These are phyloP conservation scores for Drechslera avenae DNA, from an alignment of 2,329 filamentous ascomycete genomes.

Conservation along the genomic window DNA sequence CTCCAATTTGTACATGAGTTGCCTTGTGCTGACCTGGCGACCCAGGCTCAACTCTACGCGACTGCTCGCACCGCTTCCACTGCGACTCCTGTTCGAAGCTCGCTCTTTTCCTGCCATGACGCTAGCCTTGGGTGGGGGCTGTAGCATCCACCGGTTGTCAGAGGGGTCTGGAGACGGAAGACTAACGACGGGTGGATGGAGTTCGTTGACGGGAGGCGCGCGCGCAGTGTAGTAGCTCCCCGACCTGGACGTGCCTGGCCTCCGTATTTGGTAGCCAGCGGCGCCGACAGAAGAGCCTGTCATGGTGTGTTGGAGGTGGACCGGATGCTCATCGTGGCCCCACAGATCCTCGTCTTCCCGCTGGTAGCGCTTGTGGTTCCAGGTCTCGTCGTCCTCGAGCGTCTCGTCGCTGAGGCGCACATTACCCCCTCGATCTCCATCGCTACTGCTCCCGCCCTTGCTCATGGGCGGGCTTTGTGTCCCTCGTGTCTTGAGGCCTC, in stretches of 20 bases:
- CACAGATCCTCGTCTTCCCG: constrained; percentile 87
- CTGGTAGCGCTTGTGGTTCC: constrained; percentile 81
- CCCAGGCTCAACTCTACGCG: constrained; percentile 46
- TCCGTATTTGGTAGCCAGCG: constrained; percentile 20
- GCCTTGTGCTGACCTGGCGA: constrained; percentile 47
- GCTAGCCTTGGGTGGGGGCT: constrained; percentile 86
- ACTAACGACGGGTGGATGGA: constrained; percentile 83
- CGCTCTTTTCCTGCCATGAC: constrained; percentile 88
- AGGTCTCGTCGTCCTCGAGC: constrained; percentile 55
- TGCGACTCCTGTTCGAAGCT: constrained; percentile 64
- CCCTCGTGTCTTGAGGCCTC: constrained; percentile 64
- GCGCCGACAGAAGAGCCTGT: constrained; percentile 42
- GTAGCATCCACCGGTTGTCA: constrained; percentile 87
- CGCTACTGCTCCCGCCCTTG: constrained; percentile 49
- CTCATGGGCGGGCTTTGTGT: constrained; percentile 57
- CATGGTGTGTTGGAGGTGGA: constrained; percentile 39
- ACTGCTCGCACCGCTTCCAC: constrained; percentile 52
- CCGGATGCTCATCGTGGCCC: constrained; percentile 63
- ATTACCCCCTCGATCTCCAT: constrained; percentile 30
- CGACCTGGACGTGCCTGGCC: constrained; percentile 40
- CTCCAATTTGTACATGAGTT: constrained; percentile 44
- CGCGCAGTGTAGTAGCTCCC: constrained; percentile 48
- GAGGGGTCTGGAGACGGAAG: constrained; percentile 71
- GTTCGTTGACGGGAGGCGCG: constrained; percentile 79
- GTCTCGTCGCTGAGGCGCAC: constrained; percentile 43